Base-by-base conservation (phyloP, 257 asterid species). In the Sherardia arvensis region DNA sequence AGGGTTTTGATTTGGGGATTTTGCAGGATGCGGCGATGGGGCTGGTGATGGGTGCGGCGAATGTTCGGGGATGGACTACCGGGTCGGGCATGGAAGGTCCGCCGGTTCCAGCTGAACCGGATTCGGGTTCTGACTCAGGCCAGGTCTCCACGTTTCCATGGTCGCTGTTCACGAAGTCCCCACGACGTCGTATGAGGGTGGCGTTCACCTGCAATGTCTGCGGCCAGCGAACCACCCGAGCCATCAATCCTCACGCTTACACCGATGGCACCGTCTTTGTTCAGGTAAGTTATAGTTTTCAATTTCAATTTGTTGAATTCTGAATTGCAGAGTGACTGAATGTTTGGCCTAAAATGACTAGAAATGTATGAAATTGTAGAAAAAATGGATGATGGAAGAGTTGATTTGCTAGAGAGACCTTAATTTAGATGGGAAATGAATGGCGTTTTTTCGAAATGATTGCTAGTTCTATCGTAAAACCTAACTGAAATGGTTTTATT, bases 1-100 rank as follows among this genome's bases (percentile, higher is more conserved):
- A 1, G 8, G 45, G 1, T 21, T 58, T 55, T 45, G 4, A 54
- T 53, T 29, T 59, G 30, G 12, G 43, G 32, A 34, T 20, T 71
- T 2, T 21, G 48, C 74, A 92, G 99, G 96, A 92, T 72, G 96
- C 78, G 22, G 95, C 96, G 69, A 92, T 89, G 96, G 96, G 97
- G 43, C 79, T 91, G 76, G 95, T 83, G 4, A 65, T 91, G 63
- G 84, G 95, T 59, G 91, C 96, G 0, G 96, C 85, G 17, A 88
- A 79, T 69, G 87, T 88, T 49, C 76, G 95, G 61, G 98, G 98
- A 26, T 91, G 98, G 98, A 91, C 94, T 3, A 90, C 97, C 43
- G 95, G 95, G 34, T 90, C 97, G 40, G 95, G 97, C 14, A 81
- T 90, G 97, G 95, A 90, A 71, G 97, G 95, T 0, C 97, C 97